phyloP scores from a whole-genome alignment of 2,329 filamentous ascomycete genomes.

The Hypoxylon sp. region DNA sequence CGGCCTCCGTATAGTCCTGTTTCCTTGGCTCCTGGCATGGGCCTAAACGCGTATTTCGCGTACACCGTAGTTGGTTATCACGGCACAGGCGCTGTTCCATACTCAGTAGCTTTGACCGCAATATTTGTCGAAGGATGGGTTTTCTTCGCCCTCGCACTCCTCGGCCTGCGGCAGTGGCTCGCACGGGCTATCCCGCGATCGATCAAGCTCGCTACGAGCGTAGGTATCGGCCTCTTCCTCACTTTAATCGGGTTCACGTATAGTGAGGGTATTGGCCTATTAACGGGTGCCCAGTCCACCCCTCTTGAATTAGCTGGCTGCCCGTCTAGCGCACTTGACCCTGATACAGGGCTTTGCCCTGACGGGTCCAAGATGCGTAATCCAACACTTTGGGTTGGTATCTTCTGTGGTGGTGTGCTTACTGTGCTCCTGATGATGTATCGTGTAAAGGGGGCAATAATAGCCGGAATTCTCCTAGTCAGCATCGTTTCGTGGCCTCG shows the following conservation, averaged over 20 bases:
- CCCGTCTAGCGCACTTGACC: slow-evolving; percentile 59
- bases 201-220: slow-evolving; percentile 89
- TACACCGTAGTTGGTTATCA: slow-evolving; percentile 81
- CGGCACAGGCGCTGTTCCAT: slow-evolving; percentile 80
- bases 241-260: slow-evolving; percentile 84
- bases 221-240: slow-evolving; percentile 88
- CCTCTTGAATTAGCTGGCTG: slow-evolving; percentile 85
- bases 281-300: slow-evolving; percentile 77
- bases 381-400: slow-evolving; percentile 88
- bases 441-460: slow-evolving; percentile 88
- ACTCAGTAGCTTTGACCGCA: slow-evolving; percentile 82
- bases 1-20: slow-evolving; percentile 65
- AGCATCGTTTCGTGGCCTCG: slow-evolving; percentile 92
- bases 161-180: slow-evolving; percentile 90
- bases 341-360: slow-evolving; percentile 71
- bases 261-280: slow-evolving; percentile 83
- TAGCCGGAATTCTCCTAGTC: slow-evolving; percentile 85
- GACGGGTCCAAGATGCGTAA: slow-evolving; percentile 81
- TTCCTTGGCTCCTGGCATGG: slow-evolving; percentile 81
- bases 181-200: slow-evolving; percentile 85
- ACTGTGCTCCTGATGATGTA: slow-evolving; percentile 88
- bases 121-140: slow-evolving; percentile 92
- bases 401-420: slow-evolving; percentile 86
- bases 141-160: slow-evolving; percentile 83
- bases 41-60: slow-evolving; percentile 89